Percentiles rank a stretch among this genome's conserved stretches.
Evolutionary conservation across 345 rosid species (phyloP).

Genomic region (Citrus reticulata): DNA sequence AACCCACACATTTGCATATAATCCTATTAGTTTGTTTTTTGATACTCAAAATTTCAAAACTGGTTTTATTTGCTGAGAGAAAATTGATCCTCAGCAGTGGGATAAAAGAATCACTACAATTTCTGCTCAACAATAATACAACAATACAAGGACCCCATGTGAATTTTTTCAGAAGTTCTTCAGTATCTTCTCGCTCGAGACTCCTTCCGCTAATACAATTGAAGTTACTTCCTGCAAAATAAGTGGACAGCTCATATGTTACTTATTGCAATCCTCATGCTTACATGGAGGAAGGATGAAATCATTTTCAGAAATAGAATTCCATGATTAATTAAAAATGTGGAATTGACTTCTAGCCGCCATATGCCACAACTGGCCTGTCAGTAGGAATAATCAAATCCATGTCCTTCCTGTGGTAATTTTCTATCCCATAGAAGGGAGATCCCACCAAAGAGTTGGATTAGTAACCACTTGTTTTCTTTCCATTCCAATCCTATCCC

Average conservation of each 20-base stretch:
- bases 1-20: too few species aligned
- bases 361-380: not conserved
- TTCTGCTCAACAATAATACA: slow-evolving; percentile 25
- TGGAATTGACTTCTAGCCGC: not conserved
- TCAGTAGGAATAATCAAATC: not conserved
- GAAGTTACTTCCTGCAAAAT: slow-evolving; percentile 79
- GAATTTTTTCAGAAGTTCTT: slow-evolving; percentile 67
- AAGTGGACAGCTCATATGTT: not conserved
- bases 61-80: slow-evolving; percentile 33
- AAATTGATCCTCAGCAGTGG: slow-evolving; percentile 16
- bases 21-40: not conserved
- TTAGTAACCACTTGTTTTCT: not conserved
- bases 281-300: not conserved
- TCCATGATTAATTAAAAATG: not conserved
- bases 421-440: not conserved
- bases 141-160: slow-evolving; percentile 17
- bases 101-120: slow-evolving; percentile 28
- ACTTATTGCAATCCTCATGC: not conserved
- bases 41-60: slow-evolving; percentile 16
- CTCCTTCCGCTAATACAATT: slow-evolving; percentile 70
- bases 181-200: slow-evolving; percentile 64
- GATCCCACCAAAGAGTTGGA: not conserved
- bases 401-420: not conserved
- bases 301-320: not conserved
- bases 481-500: not conserved